Conservation (phyloP, 2,329 filamentous ascomycete species). For the Pseudogymnoascus sp. region DNA sequence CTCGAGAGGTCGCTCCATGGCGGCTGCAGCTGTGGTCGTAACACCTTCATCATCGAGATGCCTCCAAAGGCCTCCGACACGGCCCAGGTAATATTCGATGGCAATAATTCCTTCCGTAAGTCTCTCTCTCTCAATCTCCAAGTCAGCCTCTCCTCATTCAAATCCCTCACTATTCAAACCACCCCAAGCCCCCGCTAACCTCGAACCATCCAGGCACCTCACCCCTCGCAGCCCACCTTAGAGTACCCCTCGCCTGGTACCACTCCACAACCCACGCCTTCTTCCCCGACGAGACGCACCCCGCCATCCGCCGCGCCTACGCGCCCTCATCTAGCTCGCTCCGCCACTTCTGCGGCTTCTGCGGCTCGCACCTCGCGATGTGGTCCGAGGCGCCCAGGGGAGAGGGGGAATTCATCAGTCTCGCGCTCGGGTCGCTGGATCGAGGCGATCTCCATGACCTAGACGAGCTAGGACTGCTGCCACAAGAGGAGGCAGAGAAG, state of each 20-base stretch:
- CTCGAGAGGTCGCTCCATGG: conserved; percentile 55
- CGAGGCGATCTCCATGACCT: conserved; percentile 63
- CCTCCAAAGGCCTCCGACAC: conserved; percentile 49
- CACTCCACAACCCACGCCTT: conserved; percentile 66
- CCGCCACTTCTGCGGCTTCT: conserved; percentile 84
- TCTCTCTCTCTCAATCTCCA: conserved; percentile 33
- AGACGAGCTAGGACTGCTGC: conserved; percentile 67
- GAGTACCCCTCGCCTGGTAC: conserved; percentile 75
- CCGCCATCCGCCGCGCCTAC: conserved; percentile 59
- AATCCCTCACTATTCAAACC: conserved; percentile 3
- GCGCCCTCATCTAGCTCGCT: conserved; percentile 51
- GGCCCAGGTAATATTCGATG: conserved; percentile 60
- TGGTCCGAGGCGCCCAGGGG: conserved; percentile 67
- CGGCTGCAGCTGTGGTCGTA: conserved; percentile 78
- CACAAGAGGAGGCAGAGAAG: conserved; percentile 34
- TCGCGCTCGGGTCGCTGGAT: conserved; percentile 71
- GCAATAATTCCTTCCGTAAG: conserved; percentile 55
- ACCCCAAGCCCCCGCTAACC: conserved; percentile 7
- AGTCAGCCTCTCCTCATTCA: conserved; percentile 46
- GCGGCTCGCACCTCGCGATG: conserved; percentile 75
- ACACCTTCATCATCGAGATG: conserved; percentile 68
- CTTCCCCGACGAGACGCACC: conserved; percentile 68
- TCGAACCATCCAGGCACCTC: conserved; percentile 50
- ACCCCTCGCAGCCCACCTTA: conserved; percentile 72
- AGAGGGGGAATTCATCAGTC: conserved; percentile 70